Conservation (phyloP, 371 early-diverging fungal species). For the Mucor piriformis region DNA sequence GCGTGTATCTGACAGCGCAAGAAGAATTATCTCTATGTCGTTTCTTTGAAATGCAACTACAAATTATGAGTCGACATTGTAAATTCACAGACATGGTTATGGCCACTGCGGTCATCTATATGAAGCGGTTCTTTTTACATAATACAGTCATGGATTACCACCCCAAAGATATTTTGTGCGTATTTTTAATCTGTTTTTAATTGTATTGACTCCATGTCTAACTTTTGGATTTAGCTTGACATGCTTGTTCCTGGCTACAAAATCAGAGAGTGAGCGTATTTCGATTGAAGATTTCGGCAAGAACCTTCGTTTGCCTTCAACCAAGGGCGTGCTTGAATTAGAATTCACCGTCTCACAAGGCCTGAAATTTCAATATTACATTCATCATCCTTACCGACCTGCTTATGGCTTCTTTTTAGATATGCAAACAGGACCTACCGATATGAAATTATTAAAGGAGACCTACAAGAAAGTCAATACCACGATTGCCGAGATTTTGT, state of each 20-base stretch:
- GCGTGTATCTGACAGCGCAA: conserved; percentile 51
- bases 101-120: conserved; percentile 87
- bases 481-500: conserved; percentile 60
- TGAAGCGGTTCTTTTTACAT: conserved; percentile 89
- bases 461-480: conserved; percentile 56
- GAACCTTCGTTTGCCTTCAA: conserved; percentile 33
- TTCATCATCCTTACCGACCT: conserved; percentile 85
- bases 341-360: conserved; percentile 85
- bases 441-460: conserved; percentile 53
- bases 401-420: conserved; percentile 86
- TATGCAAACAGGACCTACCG: conserved; percentile 55
- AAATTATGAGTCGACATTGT: conserved; percentile 30
- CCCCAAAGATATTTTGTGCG: conserved; percentile 80
- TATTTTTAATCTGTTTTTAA: neutral
- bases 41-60: conserved; percentile 51
- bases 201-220: no score
- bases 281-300: conserved; percentile 76
- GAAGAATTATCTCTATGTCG: conserved; percentile 57
- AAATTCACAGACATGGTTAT: conserved; percentile 23
- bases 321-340: conserved; percentile 51
- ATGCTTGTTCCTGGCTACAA: conserved; percentile 85
- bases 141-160: conserved; percentile 91
- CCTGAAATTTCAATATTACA: conserved; percentile 80
- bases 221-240: no score
- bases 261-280: conserved; percentile 80